A percentile compares a stretch with the other conserved stretches of the same genome.
These are phyloP conservation scores for Phytopythium litorale DNA, from an alignment of 352 stramenopile genomes.

Conservation along the genomic window DNA sequence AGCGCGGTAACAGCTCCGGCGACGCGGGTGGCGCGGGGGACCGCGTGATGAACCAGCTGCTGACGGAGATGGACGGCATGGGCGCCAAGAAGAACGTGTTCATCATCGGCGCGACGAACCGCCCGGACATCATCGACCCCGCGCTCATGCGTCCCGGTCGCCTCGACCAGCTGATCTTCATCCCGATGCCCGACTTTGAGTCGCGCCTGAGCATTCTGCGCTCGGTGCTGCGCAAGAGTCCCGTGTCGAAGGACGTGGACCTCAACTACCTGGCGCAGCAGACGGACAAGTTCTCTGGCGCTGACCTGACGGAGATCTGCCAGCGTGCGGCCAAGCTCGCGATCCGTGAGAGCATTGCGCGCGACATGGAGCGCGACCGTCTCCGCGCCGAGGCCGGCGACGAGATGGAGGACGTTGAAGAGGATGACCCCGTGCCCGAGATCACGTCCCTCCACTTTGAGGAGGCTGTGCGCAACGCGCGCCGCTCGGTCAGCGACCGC, in stretches of 20 bases:
- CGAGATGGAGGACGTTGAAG: conserved; percentile 89
- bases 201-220: conserved; percentile 95
- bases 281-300: conserved; percentile 99
- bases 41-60: conserved; percentile 99
- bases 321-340: conserved; percentile 98
- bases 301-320: conserved; percentile 99
- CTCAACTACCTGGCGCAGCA: conserved; percentile 95
- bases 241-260: conserved; percentile 97
- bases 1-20: conserved; percentile 92
- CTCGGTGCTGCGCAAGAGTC: conserved; percentile 96
- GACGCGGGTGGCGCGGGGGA: conserved; percentile 97
- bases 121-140: conserved; percentile 97
- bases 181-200: conserved; percentile 97
- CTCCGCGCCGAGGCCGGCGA: conserved; percentile 90
- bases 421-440: conserved; percentile 96
- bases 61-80: conserved; percentile 99
- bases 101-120: conserved; percentile 95
- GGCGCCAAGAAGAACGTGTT: conserved; percentile 99
- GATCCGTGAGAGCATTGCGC: conserved; percentile 98
- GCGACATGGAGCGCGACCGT: conserved; percentile 97
- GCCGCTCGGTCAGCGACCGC: conserved; percentile 97
- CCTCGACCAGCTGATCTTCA: conserved; percentile 95
- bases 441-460: conserved; percentile 96
- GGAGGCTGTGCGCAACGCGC: conserved; percentile 95
- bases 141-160: conserved; percentile 95